phyloP scores from a whole-genome alignment of 768 basidiomycete species.

The Suillus weaverae region DNA sequence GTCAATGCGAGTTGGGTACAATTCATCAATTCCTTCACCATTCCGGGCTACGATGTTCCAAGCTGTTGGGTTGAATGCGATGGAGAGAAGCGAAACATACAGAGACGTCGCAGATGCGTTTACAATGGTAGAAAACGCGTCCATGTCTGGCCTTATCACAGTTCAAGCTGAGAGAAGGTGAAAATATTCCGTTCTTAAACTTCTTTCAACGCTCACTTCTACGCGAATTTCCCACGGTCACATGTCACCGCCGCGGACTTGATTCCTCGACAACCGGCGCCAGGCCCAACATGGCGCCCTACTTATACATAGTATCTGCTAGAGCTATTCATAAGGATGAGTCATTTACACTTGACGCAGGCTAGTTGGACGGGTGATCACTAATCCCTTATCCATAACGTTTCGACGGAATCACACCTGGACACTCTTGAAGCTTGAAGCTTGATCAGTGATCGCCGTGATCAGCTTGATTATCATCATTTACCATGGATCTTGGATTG shows the following conservation, averaged over 20 bases:
- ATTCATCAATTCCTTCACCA: constrained; percentile 48
- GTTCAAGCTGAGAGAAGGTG: background rate
- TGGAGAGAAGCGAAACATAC: constrained; percentile 61
- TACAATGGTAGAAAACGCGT: constrained; percentile 38
- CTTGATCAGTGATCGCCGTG: background rate
- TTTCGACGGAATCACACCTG: background rate
- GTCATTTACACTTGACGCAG: background rate
- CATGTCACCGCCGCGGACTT: background rate
- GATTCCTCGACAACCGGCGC: too few species aligned
- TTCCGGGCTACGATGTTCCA: constrained; percentile 97
- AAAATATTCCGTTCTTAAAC: background rate
- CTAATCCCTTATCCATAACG: constrained; percentile 8
- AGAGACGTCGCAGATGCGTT: constrained; percentile 69
- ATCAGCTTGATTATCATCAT: background rate
- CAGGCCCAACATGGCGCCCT: too few species aligned
- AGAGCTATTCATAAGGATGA: background rate
- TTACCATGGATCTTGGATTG: constrained; percentile 57
- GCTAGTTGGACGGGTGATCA: background rate
- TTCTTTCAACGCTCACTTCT: background rate
- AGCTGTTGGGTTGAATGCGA: constrained; percentile 88
- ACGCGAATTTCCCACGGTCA: background rate
- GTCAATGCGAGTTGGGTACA: background rate
- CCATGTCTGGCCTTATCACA: constrained; percentile 16
- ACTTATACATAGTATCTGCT: too few species aligned
- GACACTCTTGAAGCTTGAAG: background rate